Evolutionary conservation across 2,329 filamentous ascomycete species (phyloP), one percentile per base, ranked within the genome.

Genomic region (Colletotrichum godetiae): DNA sequence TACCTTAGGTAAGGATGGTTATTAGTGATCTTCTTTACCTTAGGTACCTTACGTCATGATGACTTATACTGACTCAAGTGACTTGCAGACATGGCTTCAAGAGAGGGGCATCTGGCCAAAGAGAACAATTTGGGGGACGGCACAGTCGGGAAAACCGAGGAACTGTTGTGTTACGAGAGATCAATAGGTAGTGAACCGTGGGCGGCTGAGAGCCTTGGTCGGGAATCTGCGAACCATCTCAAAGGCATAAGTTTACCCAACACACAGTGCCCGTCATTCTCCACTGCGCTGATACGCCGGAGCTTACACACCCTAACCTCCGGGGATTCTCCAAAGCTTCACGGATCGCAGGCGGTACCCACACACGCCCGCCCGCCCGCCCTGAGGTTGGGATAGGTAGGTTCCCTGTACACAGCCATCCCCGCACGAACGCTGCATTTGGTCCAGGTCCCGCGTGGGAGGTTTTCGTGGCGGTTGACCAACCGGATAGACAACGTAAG

Each of bases 221-320:
- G 15, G 37, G 37, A 5, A 6, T 42, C 3, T 2, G 37, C 37
- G 13, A 42, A 7, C 37, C 12, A 42, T 42, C 37, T 42, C 37
- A 70, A 15, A 42, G 67, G n/a, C 13, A 33, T 55, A 27, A 27
- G 63, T 29, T 61, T 73, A 46, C 59, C 67, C 56, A 19, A 42
- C 33, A 61, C 61, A 31, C 59, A 60, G 56, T 10, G 42, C 19
- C n/a, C 35, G 49, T 24, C 52, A 19, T 67, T 55, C 60, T 35
- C 67, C 56, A 73, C 56, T 27, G 37, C 56, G 55, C 67, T 70
- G 67, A 73, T 71, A 73, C 67, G 49, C 60, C 56, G 67, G 60
- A 57, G 67, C 71, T 73, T 66, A 57, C 70, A 31, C 37, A 12
- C 15, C 60, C 37, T 56, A n/a, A 61, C 35, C 60, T 60, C 59